Base-by-base conservation (phyloP, 1,284 basidiomycete genomes). In the Termitomyces sp. region DNA sequence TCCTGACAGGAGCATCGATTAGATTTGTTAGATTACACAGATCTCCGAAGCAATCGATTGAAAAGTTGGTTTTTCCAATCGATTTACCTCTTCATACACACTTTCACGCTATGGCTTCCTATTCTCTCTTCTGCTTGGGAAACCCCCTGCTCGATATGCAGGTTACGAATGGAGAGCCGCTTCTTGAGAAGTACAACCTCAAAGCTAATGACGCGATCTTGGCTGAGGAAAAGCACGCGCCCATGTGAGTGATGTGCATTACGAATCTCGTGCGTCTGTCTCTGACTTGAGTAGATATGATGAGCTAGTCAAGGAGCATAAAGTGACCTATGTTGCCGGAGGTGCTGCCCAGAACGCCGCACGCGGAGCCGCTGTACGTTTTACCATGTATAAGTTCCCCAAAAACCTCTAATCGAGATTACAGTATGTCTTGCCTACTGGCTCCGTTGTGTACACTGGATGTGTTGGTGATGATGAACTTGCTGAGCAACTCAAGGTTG, bases 261-360 rank as follows among this genome's bases (percentile, higher is more conserved):
- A 9, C 13, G n/a, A 41, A 26, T 28, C 19, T 39, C 42, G 9
- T 10, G 24, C 10, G 21, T 48, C 9, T 55, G 9, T 48, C 9
- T 55, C 34, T 56, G 53, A 55, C 51, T 55, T 31, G 43, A 13
- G n/a, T 10, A 95, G 92, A 70, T 98, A 98, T 74, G 87, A 92
- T 33, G 92, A 98, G 67, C 75, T 98, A 58, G 84, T 89, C 46
- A 81, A 83, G 63, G 82, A 93, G 62, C 72, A 90, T 74, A 68
- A 90, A 56, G 83, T 94, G 55, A 88, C 86, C 55, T 99, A 97
- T 68, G 92, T 99, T 55, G 96, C 97, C 46, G 97, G 97, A 57
- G 97, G 97, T 67, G 96, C 95, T 39, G 86, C 94, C 24, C 97
- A 99, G 73, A 99, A 99, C 70, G 86, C 94, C 62, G 95, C 96